Percentiles rank a stretch among this genome's conserved stretches.
Evolutionary conservation across 2,329 filamentous ascomycete genomes (phyloP).

Genomic region (Botrytis squamosa): DNA sequence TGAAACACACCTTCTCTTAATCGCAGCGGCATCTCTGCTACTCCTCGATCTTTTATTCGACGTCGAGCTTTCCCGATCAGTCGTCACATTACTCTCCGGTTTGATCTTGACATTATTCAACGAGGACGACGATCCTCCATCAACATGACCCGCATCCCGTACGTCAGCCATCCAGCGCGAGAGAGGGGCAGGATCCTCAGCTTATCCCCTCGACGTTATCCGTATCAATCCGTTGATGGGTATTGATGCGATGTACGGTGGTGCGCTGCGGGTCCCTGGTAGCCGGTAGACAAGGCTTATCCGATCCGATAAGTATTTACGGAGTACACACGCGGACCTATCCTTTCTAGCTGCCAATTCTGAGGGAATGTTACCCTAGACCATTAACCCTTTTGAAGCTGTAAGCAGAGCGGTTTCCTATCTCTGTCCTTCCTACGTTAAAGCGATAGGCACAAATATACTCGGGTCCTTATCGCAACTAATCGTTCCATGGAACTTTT

Average conservation of each 20-base stretch:
- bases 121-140: conserved; percentile 4
- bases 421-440: neutral
- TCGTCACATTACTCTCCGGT: neutral
- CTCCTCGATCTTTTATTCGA: conserved; percentile 38
- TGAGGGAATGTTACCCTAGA: neutral
- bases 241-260: conserved; percentile 4
- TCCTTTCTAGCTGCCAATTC: neutral
- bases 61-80: conserved; percentile 13
- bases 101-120: conserved; percentile 16
- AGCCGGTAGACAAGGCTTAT: conserved; percentile 9
- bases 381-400: neutral
- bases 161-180: conserved; percentile 19
- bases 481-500: neutral
- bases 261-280: neutral
- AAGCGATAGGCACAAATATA: neutral
- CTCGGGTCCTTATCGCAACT: neutral
- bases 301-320: conserved; percentile 5
- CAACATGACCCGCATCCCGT: conserved; percentile 14
- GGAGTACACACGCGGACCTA: neutral
- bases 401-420: neutral
- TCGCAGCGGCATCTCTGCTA: conserved; percentile 36
- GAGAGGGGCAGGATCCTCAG: conserved; percentile 3
- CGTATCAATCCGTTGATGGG: neutral
- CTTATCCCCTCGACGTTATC: conserved; percentile 10
- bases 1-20: conserved; percentile 74